phyloP scores from a whole-genome alignment of 768 basidiomycete genomes.

The Pleurotus salmoneostramineus region DNA sequence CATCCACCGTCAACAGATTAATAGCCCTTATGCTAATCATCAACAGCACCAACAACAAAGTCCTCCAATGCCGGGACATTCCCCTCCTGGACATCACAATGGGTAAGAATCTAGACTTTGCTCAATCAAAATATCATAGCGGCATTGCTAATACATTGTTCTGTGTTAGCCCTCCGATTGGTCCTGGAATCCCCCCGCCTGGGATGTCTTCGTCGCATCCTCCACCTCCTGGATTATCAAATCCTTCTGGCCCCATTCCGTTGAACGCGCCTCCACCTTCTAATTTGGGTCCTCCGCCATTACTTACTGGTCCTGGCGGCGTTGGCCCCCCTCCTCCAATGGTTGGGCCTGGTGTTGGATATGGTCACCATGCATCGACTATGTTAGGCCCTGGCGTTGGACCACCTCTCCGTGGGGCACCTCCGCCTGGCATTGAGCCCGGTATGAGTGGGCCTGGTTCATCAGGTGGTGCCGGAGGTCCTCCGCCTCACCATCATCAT shows the following conservation, averaged over 20 bases:
- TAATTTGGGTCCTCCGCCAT: background rate
- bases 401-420: background rate
- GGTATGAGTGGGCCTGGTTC: background rate
- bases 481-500: background rate
- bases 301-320: constrained; percentile 4
- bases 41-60: constrained; percentile 9
- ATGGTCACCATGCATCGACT: background rate
- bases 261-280: background rate
- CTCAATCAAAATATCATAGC: no score
- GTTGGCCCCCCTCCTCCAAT: background rate
- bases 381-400: constrained; percentile 3
- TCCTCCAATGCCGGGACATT: background rate
- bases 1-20: background rate
- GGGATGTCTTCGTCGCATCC: background rate
- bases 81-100: background rate
- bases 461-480: background rate
- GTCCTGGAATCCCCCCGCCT: background rate
- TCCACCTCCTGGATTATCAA: background rate
- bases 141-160: background rate
- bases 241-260: background rate
- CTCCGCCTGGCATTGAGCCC: background rate
- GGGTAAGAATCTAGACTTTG: background rate
- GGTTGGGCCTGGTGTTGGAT: constrained; percentile 5
- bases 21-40: constrained; percentile 9
- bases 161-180: background rate